Conservation (phyloP, 768 basidiomycete genomes). For the Trametes coccinea region DNA sequence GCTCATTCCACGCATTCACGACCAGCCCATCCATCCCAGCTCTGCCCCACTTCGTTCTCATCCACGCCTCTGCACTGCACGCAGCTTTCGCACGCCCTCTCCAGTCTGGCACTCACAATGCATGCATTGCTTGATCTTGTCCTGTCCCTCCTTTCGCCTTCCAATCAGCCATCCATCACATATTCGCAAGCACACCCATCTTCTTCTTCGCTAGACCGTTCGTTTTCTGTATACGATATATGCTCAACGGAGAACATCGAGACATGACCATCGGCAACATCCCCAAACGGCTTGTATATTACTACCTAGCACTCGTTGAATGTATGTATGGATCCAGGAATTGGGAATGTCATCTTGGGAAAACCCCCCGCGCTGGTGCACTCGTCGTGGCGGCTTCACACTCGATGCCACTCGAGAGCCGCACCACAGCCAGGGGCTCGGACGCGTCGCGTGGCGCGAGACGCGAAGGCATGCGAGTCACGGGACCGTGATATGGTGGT, state of each 20-base stretch:
- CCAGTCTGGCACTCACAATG: conserved; percentile 3
- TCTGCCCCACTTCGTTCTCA: background rate
- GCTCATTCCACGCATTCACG: conserved; percentile 12
- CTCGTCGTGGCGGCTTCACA: background rate
- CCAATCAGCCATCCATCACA: background rate
- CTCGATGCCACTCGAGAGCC: too few relatives aligned
- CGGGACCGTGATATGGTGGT: conserved; percentile 2
- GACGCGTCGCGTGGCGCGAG: background rate
- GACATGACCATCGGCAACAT: background rate
- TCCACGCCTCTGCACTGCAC: background rate
- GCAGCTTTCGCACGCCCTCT: background rate
- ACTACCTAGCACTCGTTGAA: background rate
- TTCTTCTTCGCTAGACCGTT: background rate
- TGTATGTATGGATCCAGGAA: conserved; percentile 7
- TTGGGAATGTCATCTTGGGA: conserved; percentile 10
- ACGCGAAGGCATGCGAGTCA: conserved; percentile 1
- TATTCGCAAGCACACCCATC: background rate
- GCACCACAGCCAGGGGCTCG: too few relatives aligned
- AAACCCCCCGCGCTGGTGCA: background rate
- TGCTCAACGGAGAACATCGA: background rate
- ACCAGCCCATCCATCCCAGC: background rate
- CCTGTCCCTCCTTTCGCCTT: background rate
- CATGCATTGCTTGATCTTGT: background rate
- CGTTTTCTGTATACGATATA: conserved; percentile 13
- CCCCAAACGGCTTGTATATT: conserved; percentile 11